Percentiles rank a stretch among this genome's conserved stretches.
These are phyloP conservation scores for Colletotrichum sp. DNA, from an alignment of 2,329 filamentous ascomycete species.

Conservation along the genomic window DNA sequence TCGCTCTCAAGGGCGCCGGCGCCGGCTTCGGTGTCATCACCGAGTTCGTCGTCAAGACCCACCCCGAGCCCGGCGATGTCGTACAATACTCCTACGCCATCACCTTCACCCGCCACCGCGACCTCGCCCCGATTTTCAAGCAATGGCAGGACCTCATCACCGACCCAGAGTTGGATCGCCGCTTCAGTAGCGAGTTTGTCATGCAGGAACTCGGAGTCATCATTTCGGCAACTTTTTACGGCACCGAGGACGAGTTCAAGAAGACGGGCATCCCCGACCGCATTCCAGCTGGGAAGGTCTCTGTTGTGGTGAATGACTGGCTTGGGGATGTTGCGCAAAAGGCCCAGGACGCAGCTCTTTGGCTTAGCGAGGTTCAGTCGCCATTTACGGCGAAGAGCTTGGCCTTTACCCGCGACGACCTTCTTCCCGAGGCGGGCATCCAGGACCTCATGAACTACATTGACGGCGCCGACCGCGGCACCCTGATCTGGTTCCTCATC, in stretches of 20 bases:
- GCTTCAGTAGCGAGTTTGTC: conserved; percentile 63
- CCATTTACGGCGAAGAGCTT: conserved; percentile 65
- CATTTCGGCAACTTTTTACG: conserved; percentile 67
- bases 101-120: conserved; percentile 49
- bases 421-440: conserved; percentile 50
- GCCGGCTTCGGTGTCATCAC: conserved; percentile 63
- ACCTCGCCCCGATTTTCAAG: conserved; percentile 55
- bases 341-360: conserved; percentile 53
- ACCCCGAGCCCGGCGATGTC: conserved; percentile 58
- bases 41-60: conserved; percentile 60
- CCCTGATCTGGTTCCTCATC: conserved; percentile 64
- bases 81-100: conserved; percentile 65
- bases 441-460: conserved; percentile 59
- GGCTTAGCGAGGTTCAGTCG: conserved; percentile 49
- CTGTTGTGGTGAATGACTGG: conserved; percentile 65
- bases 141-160: conserved; percentile 63
- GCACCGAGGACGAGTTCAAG: conserved; percentile 60
- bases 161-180: conserved; percentile 60
- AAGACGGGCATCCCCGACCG: conserved; percentile 51
- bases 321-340: conserved; percentile 60
- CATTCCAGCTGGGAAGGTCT: conserved; percentile 46
- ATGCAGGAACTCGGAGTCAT: conserved; percentile 57
- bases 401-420: conserved; percentile 53
- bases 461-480: conserved; percentile 52
- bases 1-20: conserved; percentile 60